Conservation (phyloP, 2,329 filamentous ascomycete species). For the Curvularia hawaiiensis region DNA sequence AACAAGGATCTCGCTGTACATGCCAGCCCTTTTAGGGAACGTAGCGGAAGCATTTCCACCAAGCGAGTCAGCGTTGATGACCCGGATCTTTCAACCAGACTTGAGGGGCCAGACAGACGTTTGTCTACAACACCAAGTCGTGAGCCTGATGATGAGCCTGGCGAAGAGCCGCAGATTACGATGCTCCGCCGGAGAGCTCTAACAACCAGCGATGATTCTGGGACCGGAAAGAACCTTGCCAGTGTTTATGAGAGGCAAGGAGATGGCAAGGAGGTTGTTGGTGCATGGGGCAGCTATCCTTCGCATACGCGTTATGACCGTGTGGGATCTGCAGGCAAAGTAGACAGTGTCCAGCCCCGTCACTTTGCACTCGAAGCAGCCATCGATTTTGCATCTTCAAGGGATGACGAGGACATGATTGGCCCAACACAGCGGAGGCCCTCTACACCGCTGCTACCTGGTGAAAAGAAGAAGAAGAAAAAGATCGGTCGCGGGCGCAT, state of each 20-base stretch:
- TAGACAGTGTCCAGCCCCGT: slow-evolving; percentile 48
- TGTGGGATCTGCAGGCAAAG: slow-evolving; percentile 45
- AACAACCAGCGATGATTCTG: slow-evolving; percentile 12
- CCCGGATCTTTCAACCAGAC: neutral
- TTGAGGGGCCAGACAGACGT: slow-evolving; percentile 9
- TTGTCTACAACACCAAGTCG: slow-evolving; percentile 16
- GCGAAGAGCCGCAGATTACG: neutral
- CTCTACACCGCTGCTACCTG: slow-evolving; percentile 25
- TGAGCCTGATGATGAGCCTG: neutral
- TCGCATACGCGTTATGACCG: slow-evolving; percentile 53
- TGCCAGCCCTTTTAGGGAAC: slow-evolving; percentile 40
- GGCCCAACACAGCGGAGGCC: slow-evolving; percentile 32
- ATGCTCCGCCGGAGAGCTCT: slow-evolving; percentile 30
- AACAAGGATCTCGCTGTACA: slow-evolving; percentile 37
- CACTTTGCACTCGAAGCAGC: slow-evolving; percentile 51
- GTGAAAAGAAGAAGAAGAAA: slow-evolving; percentile 52
- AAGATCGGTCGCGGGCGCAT: slow-evolving; percentile 69
- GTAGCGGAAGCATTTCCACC: slow-evolving; percentile 32
- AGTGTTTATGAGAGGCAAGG: slow-evolving; percentile 34
- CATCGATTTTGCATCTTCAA: slow-evolving; percentile 30
- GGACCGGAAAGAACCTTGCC: slow-evolving; percentile 18
- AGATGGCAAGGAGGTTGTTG: slow-evolving; percentile 32
- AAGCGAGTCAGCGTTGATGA: slow-evolving; percentile 15
- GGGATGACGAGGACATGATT: slow-evolving; percentile 30
- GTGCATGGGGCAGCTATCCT: slow-evolving; percentile 55